A percentile compares a stretch with the other conserved stretches of the same genome.
Conservation (phyloP, 23 red algal genomes). For the Pyropia haitanensis region DNA sequence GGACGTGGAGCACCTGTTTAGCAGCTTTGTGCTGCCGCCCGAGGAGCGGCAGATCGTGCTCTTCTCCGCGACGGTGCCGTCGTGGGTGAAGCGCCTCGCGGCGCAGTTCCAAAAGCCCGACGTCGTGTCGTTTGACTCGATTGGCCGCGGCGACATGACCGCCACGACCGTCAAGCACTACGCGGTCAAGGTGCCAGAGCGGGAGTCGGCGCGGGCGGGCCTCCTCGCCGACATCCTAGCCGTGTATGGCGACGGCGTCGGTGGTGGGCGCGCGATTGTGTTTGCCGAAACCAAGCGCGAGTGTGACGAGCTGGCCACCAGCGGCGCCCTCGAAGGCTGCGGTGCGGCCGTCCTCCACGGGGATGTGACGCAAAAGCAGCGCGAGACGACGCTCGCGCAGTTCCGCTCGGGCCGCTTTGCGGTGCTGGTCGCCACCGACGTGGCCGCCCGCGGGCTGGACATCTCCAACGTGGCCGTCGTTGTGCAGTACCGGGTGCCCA, state of each 20-base stretch:
- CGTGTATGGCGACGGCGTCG: constrained; percentile 13
- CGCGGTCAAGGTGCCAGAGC: constrained; percentile 75
- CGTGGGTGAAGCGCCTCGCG: constrained; percentile 86
- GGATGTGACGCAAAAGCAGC: constrained; percentile 86
- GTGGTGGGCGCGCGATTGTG: constrained; percentile 69
- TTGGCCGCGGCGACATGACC: constrained; percentile 60
- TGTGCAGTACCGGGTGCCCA: constrained; percentile 76
- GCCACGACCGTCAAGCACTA: constrained; percentile 85
- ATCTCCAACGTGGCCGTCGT: constrained; percentile 90
- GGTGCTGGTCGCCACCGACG: constrained; percentile 94
- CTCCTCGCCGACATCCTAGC: constrained; percentile 80
- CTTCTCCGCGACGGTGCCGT: constrained; percentile 93
- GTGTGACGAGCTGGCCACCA: constrained; percentile 78
- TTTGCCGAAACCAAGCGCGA: constrained; percentile 96
- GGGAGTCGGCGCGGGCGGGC: constrained; percentile 46
- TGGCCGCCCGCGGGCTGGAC: constrained; percentile 93
- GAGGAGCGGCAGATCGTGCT: constrained; percentile 73
- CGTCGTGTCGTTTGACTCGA: constrained; percentile 56
- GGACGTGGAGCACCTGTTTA: constrained; percentile 84
- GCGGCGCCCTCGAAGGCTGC: constrained; percentile 56
- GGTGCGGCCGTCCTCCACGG: constrained; percentile 91
- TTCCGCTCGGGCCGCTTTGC: constrained; percentile 87
- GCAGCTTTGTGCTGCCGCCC: constrained; percentile 27
- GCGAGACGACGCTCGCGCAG: constrained; percentile 75
- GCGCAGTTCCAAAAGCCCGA: constrained; percentile 63